phyloP scores from a whole-genome alignment of 2,329 filamentous ascomycete genomes.

The Claviceps fusiformis region DNA sequence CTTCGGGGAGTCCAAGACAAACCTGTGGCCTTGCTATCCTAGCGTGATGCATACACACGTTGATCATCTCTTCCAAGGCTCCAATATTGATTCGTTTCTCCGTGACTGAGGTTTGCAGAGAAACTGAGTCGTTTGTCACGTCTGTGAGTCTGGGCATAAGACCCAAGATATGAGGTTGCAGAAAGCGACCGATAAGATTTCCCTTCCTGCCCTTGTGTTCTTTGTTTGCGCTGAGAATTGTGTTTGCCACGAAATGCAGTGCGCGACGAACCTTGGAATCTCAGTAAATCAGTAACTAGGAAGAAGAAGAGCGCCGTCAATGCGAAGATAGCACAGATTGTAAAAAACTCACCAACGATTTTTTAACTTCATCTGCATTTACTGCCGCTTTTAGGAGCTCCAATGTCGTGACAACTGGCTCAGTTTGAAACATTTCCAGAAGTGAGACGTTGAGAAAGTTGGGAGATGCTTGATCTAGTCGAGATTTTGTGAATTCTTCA shows the following conservation, averaged over 20 bases:
- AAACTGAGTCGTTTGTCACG: slow-evolving; percentile 53
- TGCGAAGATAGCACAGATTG: background rate
- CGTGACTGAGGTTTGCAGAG: slow-evolving; percentile 37
- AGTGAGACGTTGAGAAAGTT: slow-evolving; percentile 56
- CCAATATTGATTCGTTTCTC: slow-evolving; percentile 69
- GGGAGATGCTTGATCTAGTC: slow-evolving; percentile 54
- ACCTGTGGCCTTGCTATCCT: slow-evolving; percentile 77
- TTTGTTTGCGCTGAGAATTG: slow-evolving; percentile 26
- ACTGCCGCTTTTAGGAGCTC: slow-evolving; percentile 72
- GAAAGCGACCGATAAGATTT: slow-evolving; percentile 56
- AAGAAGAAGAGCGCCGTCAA: background rate
- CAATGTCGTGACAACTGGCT: slow-evolving; percentile 62
- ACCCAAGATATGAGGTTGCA: slow-evolving; percentile 73
- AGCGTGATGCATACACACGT: slow-evolving; percentile 57
- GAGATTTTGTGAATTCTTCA: slow-evolving; percentile 53
- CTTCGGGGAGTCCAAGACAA: slow-evolving; percentile 14
- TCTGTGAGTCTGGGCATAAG: slow-evolving; percentile 75
- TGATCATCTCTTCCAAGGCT: slow-evolving; percentile 80
- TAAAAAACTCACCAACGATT: slow-evolving; percentile 36
- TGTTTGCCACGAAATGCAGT: slow-evolving; percentile 30
- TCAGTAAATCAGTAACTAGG: background rate
- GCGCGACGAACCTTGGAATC: slow-evolving; percentile 31
- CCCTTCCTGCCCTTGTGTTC: slow-evolving; percentile 33
- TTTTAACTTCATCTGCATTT: slow-evolving; percentile 47
- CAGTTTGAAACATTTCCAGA: slow-evolving; percentile 54